A percentile compares a stretch with the other conserved stretches of the same genome.
phyloP scores from a whole-genome alignment of 371 early-diverging fungal genomes.

The Coemansia sp. region DNA sequence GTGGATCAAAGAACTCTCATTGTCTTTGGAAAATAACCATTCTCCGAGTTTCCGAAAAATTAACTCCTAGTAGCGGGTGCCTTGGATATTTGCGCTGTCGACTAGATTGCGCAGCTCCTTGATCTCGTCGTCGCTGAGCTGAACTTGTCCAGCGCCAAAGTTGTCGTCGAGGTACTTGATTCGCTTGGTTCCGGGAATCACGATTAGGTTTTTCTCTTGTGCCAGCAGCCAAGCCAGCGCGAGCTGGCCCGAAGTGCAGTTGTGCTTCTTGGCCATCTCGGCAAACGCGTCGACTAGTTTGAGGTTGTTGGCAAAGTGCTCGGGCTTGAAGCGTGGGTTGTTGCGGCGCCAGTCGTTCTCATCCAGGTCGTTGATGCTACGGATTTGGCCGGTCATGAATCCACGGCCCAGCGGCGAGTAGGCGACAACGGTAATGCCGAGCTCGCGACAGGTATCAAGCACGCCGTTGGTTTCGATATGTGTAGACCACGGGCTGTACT shows the following conservation, averaged over 20 bases:
- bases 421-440: constrained; percentile 61
- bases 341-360: constrained; percentile 53
- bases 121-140: constrained; percentile 53
- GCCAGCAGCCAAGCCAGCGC: constrained; percentile 62
- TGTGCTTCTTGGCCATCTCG: constrained; percentile 53
- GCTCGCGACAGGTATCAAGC: constrained; percentile 58
- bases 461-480: constrained; percentile 58
- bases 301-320: constrained; percentile 57
- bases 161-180: constrained; percentile 60
- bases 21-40: neutral
- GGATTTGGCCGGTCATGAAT: constrained; percentile 57
- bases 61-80: constrained; percentile 44
- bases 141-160: constrained; percentile 44
- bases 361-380: constrained; percentile 53
- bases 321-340: constrained; percentile 55
- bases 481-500: constrained; percentile 57
- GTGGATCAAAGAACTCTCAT: neutral
- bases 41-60: neutral
- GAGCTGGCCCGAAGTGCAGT: constrained; percentile 52
- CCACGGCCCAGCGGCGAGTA: constrained; percentile 64
- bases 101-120: constrained; percentile 51
- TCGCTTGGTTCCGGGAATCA: constrained; percentile 59
- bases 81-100: constrained; percentile 38
- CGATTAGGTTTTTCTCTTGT: constrained; percentile 46
- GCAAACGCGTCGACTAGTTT: constrained; percentile 56